Evolutionary conservation across 2,329 filamentous ascomycete species (phyloP), one percentile per base, ranked within the genome.

Genomic region (Hymenoscyphus scutula): DNA sequence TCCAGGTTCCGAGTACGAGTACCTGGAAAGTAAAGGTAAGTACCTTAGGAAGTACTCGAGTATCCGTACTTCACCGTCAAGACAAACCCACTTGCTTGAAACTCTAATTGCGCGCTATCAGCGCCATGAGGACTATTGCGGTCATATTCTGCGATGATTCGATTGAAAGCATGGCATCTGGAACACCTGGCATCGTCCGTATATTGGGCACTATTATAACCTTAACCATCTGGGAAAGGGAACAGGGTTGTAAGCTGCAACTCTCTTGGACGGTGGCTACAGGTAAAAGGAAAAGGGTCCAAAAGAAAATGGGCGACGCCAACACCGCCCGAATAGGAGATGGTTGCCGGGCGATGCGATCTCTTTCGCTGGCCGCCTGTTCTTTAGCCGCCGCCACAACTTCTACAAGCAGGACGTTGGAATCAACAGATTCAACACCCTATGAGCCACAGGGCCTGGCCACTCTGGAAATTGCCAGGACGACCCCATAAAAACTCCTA

Each of bases 241-340:
- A 48, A 48, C 41, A 48, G 25, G 41, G 41, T 51, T 51, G 45
- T 25, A 25, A 51, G 45, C 45, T 51, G 45, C 45, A 19, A 45
- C 41, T 19, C 41, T 45, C n/a, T n/a, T n/a, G n/a, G 19, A 51
- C 23, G 45, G 45, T 51, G 19, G 19, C 23, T 13, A n/a, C n/a
- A n/a, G n/a, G n/a, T n/a, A n/a, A n/a, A n/a, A n/a, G n/a, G n/a
- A n/a, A 25, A 23, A 23, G 25, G 19, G 41, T 48, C n/a, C n/a
- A 48, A 23, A 48, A 23, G 41, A 48, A 51, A 51, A 51, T 51
- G 45, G 45, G n/a, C 45, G 45, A 51, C 45, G 45, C 41, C 41
- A 48, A 48, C 19, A 25, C 41, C 41, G 19, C 45, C 45, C 23
- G 45, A 51, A 51, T 23, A 25, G 45, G 45, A 51, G 45, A 51